Percentiles rank a stretch among this genome's conserved stretches.
Conservation (phyloP, 176 grass and related monocot genomes). For the Aegilops sharonensis region DNA sequence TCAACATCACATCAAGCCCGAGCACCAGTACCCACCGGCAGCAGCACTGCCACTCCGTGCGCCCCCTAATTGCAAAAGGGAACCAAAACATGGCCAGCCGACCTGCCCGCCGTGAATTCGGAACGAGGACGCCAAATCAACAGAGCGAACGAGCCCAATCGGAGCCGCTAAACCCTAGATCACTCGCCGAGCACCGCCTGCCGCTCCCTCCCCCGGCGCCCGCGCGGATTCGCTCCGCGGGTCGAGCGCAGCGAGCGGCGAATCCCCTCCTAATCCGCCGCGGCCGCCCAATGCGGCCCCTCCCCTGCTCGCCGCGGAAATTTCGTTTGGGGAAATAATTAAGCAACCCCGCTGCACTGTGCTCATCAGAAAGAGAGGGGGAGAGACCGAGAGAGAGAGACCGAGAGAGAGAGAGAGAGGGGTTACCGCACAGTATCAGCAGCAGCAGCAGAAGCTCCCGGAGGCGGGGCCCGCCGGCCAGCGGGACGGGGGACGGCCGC, state of each 20-base stretch:
- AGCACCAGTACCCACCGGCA: not conserved
- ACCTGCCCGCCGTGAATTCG: not conserved
- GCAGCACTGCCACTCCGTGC: not conserved
- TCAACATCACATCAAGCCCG: not conserved
- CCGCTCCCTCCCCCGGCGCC: not conserved
- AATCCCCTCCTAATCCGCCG: not conserved
- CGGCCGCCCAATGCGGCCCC: slow-evolving; percentile 29
- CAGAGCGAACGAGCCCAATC: not conserved
- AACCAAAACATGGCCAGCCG: not conserved
- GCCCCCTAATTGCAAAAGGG: not conserved
- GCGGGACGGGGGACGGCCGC: not conserved
- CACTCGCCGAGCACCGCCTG: not conserved
- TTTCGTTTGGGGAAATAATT: not conserved
- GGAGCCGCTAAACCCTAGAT: slow-evolving; percentile 17
- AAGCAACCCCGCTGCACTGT: not conserved
- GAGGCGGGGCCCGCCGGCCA: not conserved
- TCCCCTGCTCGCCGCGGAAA: not conserved
- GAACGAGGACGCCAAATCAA: not conserved
- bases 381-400: not conserved
- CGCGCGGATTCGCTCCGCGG: not conserved
- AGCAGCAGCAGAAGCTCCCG: not conserved
- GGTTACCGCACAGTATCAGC: slow-evolving; percentile 18
- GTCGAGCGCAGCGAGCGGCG: no score
- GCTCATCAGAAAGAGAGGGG: not conserved
- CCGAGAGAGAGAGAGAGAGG: not conserved